Base-by-base conservation (phyloP, 805 yeast species). In the Soucietia sequanensis region DNA sequence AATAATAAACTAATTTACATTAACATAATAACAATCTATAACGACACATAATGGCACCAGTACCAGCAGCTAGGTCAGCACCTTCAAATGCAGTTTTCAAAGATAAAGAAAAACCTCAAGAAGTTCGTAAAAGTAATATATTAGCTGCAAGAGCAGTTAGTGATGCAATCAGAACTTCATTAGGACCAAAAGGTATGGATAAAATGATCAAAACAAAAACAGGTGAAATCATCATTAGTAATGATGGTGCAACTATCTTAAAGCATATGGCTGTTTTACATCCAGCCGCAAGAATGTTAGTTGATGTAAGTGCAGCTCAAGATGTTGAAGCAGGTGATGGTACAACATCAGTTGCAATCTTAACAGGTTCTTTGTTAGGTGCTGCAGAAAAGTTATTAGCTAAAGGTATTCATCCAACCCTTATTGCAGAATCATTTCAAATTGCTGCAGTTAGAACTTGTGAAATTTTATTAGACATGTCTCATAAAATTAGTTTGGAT, bases 321-420 rank as follows among this genome's bases (percentile, higher is more conserved):
- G 99, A 93, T 52, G 84, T 90, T 24, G 99, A 90, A 62, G 99
- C 98, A n/a, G 99, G 99, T 37, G 99, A 93, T 59, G 99, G 99
- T 45, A 93, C 99, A 22, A 93, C 99, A 0, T 83, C 96, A 2
- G 99, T 93, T 21, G 99, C 95, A 19, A 91, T 93, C 36, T 72
- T 93, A 43, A 87, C 97, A 5, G 99, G 99, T 23, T 91, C 97
- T 4, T 65, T 93, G 31, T 70, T 93, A 36, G 95, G 91, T 20
- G 99, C 99, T 12, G 95, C 98, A 36, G 99, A 93, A 51, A 82
- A 83, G 58, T 71, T 93, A 40, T 75, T 93, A 51, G 80, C 78
- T 47, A 87, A 85, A 60, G 98, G 93, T 12, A 88, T 93, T 50
- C 99, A 93, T 62, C 99, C 99, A 38, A 86, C 95, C 4, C 76